These are phyloP conservation scores for Schizochytrium sp. DNA, from an alignment of 108 stramenopile species.

Conservation along the genomic window DNA sequence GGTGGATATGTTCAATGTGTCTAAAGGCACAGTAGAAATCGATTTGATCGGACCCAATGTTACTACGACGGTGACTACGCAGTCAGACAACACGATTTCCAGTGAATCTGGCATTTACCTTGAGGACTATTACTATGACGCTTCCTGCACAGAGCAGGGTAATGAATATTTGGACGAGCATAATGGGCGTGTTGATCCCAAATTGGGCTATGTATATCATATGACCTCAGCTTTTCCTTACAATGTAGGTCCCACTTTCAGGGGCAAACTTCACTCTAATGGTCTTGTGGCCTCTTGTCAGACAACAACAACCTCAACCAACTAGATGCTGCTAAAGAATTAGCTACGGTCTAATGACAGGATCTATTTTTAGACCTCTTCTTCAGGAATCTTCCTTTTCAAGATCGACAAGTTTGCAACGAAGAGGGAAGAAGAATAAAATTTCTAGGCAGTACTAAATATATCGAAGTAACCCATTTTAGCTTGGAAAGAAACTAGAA, in stretches of 20 bases:
- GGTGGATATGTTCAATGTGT: slow-evolving; percentile 21
- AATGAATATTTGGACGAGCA: slow-evolving; percentile 10
- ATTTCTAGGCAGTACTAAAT: too few relatives aligned
- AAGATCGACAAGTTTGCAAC: too few relatives aligned
- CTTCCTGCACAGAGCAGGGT: slow-evolving; percentile 5
- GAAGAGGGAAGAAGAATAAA: too few relatives aligned
- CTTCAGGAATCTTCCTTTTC: neutral
- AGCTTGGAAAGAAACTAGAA: too few relatives aligned
- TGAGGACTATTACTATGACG: slow-evolving; percentile 4
- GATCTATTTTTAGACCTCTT: neutral
- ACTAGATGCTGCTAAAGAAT: too few relatives aligned
- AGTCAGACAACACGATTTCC: neutral
- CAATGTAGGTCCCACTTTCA: slow-evolving; percentile 7
- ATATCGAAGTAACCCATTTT: too few relatives aligned
- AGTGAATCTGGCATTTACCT: slow-evolving; percentile 32
- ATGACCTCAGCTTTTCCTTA: neutral
- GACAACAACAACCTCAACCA: neutral
- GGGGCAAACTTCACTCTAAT: neutral
- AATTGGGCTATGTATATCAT: slow-evolving; percentile 17
- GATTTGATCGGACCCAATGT: neutral
- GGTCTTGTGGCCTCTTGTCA: neutral
- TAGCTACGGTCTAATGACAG: too few relatives aligned
- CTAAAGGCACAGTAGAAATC: neutral
- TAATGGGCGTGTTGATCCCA: neutral
- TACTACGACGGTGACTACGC: neutral